Base-by-base conservation (phyloP, 805 yeast genomes). In the Saturnispora besseyi region DNA sequence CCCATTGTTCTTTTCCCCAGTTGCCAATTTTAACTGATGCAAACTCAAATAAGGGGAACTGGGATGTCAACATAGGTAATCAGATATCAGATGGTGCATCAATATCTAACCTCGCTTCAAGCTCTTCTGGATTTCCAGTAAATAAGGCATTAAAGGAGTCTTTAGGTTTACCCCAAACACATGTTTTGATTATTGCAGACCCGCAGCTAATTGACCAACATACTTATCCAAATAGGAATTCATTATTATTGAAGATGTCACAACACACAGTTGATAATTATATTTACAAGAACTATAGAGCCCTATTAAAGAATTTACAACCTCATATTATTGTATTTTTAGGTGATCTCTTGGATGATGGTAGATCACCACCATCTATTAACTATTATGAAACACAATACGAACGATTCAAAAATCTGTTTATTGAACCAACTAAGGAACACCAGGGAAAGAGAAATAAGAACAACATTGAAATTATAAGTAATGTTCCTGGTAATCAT, bases 281-380 rank as follows among this genome's bases (percentile, higher is more conserved):
- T 59, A 81, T 87, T 56, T 81, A 78, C 55, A 73, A 88, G 51
- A 90, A 90, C 62, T 86, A 87, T 78, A 74, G 75, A 55, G 70
- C 72, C 44, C 66, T 87, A 44, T 82, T 84, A 53, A 55, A 67
- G 7, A 55, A 67, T 2, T 71, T 93, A 49, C 76, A 79, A 45
- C 96, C 98, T 0, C 84, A 90, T 58, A 70, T 86, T 0, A 77
- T 81, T 1, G 67, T 91, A 7, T 90, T 90, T 61, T 68, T 93
- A 22, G 99, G 98, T 3, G 99, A 93, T 63, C 68, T 90, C 55
- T 86, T 91, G 59, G 98, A 93, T 65, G 96, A 96, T 18, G 98
- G 98, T 0, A 72, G 98, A 34, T 64, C 62, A 37, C 59, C 64
- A 50, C 44, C 55, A 0, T 70, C 73, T 22, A 62, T 55, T 10